Evolutionary conservation across 352 stramenopile genomes (phyloP), one percentile per base, ranked within the genome.

Genomic region (Poterioochromonas sp.): DNA sequence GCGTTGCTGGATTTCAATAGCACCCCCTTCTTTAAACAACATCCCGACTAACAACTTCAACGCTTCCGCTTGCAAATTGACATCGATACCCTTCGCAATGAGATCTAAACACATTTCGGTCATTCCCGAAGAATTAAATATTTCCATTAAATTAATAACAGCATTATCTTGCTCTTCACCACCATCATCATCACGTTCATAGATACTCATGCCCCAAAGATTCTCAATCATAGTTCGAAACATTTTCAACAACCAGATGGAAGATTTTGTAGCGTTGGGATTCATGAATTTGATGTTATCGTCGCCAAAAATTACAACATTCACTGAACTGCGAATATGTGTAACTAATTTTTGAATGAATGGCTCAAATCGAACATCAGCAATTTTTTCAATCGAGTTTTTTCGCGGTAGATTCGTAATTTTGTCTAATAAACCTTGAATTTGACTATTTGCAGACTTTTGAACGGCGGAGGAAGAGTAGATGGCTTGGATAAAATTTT

Each of bases 161-260:
- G 35, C 53, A 11, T 60, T 11, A 53, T 83, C 80, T 77, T 83
- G 62, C 69, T 83, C 80, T 77, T 82, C 80, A 53, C 70, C 80
- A 40, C 80, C 80, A 41, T 83, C 79, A 40, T 83, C 80, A 63
- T 83, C 80, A n/a, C 80, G 51, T 62, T 83, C 73, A 40, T 82
- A 70, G 35, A 83, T 83, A 54, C 35, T 58, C 80, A 83, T 83
- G 8, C 74, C 81, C 80, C 79, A 74, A 58, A 34, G 41, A 80
- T 83, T 76, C 63, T 83, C 80, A 47, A 83, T 83, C 80, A 83
- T 83, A 15, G 74, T 54, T 20, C 80, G 73, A 40, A 83, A 83
- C 20, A 79, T 44, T 40, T 64, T 20, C 32, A 83, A 49, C 2
- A 82, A 60, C 80, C 80, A 83, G 18, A 49, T 73, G 37, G 47